Percentiles rank a stretch among this genome's conserved stretches.
phyloP scores from a whole-genome alignment of 2,329 filamentous ascomycete species.

The Alternaria sp. region DNA sequence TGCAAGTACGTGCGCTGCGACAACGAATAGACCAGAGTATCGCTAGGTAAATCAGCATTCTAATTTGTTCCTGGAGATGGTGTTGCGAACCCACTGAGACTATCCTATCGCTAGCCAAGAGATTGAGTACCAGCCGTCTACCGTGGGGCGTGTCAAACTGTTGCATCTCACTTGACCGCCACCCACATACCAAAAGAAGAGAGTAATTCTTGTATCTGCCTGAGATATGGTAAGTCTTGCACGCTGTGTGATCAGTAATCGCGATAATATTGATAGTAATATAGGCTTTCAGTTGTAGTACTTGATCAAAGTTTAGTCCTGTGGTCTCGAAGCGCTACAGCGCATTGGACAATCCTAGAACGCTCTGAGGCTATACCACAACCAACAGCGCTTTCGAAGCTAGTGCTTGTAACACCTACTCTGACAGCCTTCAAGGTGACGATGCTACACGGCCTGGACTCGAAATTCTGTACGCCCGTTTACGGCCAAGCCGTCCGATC shows the following conservation, averaged over 20 bases:
- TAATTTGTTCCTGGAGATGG: background rate
- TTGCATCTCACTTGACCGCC: background rate
- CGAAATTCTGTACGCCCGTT: background rate
- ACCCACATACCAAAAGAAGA: background rate
- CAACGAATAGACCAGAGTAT: background rate
- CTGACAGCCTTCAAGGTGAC: background rate
- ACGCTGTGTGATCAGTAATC: background rate
- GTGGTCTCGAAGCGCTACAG: background rate
- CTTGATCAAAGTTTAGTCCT: background rate
- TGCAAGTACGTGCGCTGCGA: background rate
- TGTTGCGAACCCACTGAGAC: background rate
- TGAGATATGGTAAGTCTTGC: background rate
- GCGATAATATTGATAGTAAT: background rate
- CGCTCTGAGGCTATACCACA: background rate
- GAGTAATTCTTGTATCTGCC: background rate
- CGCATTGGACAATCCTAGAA: background rate
- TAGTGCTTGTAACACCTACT: background rate
- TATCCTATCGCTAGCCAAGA: background rate
- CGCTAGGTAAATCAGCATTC: background rate
- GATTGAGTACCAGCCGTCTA: background rate
- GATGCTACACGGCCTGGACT: background rate
- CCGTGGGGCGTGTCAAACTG: background rate
- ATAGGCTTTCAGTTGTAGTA: background rate
- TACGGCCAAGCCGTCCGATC: background rate
- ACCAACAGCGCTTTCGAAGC: background rate